Percentiles rank a stretch among this genome's conserved stretches.
Evolutionary conservation across 2,329 filamentous ascomycete species (phyloP).

Genomic region (Grosmannia clavigera): DNA sequence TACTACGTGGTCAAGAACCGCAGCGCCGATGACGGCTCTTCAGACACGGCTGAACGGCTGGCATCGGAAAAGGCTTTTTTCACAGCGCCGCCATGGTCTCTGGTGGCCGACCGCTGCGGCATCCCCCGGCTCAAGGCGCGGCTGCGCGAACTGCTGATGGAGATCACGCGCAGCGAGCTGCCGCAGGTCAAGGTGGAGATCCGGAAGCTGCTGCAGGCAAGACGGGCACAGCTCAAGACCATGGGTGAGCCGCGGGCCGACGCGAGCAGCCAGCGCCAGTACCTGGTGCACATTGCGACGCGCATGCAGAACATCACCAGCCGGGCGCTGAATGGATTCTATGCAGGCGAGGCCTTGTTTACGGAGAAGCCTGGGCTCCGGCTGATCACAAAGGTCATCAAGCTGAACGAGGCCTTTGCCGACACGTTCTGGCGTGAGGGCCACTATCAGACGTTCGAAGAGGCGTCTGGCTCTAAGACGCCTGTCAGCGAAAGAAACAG

Average conservation of each 20-base stretch:
- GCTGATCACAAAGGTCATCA: slow-evolving; percentile 26
- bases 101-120: slow-evolving; percentile 18
- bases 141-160: slow-evolving; percentile 24
- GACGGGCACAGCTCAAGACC: slow-evolving; percentile 10
- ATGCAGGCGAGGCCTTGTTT: slow-evolving; percentile 20
- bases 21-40: slow-evolving; percentile 26
- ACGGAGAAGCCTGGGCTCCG: slow-evolving; percentile 14
- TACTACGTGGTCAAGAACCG: slow-evolving; percentile 38
- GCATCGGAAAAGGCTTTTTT: slow-evolving; percentile 27
- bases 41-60: slow-evolving; percentile 20
- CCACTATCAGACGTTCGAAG: slow-evolving; percentile 14
- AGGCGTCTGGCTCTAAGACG: background rate
- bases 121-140: slow-evolving; percentile 22
- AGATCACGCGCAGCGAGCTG: slow-evolving; percentile 27
- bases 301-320: slow-evolving; percentile 18
- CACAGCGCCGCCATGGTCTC: slow-evolving; percentile 21
- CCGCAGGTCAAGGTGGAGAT: slow-evolving; percentile 24
- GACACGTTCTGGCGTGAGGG: slow-evolving; percentile 16
- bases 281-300: slow-evolving; percentile 21
- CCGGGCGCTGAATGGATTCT: slow-evolving; percentile 23
- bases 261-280: slow-evolving; percentile 21
- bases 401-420: slow-evolving; percentile 25
- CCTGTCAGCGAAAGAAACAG: background rate
- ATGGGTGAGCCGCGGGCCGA: slow-evolving; percentile 21
- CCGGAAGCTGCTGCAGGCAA: slow-evolving; percentile 2